phyloP scores from a whole-genome alignment of 495 filamentous ascomycete species.

The Penicillium riverlandense region DNA sequence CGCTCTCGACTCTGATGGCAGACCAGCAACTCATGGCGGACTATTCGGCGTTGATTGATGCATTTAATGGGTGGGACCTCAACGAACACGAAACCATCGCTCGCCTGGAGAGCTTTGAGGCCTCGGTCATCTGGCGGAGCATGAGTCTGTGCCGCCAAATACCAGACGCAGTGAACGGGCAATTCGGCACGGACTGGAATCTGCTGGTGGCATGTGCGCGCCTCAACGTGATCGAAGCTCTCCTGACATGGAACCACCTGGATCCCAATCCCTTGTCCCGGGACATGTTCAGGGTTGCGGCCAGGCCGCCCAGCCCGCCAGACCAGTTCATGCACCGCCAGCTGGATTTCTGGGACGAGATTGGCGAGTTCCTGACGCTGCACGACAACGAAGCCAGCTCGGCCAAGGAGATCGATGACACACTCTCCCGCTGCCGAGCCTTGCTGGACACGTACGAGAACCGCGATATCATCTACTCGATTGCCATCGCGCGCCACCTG shows the following conservation, averaged over 20 bases:
- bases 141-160: slow-evolving; percentile 42
- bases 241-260: slow-evolving; percentile 63
- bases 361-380: slow-evolving; percentile 65
- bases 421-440: slow-evolving; percentile 52
- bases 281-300: slow-evolving; percentile 32
- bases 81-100: slow-evolving; percentile 33
- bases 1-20: slow-evolving; percentile 43
- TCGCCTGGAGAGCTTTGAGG: slow-evolving; percentile 57
- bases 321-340: slow-evolving; percentile 53
- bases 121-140: slow-evolving; percentile 65
- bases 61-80: slow-evolving; percentile 37
- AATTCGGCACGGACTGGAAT: slow-evolving; percentile 38
- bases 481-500: slow-evolving; percentile 70
- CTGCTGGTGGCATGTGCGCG: slow-evolving; percentile 57
- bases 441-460: slow-evolving; percentile 75
- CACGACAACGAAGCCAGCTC: slow-evolving; percentile 54
- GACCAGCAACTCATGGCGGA: slow-evolving; percentile 54
- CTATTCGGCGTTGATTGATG: slow-evolving; percentile 53
- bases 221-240: slow-evolving; percentile 64
- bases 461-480: slow-evolving; percentile 86
- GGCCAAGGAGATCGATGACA: slow-evolving; percentile 55
- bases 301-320: slow-evolving; percentile 31
- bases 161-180: slow-evolving; percentile 29
- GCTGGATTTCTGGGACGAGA: slow-evolving; percentile 71
- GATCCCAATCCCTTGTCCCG: slow-evolving; percentile 48